phyloP scores from a whole-genome alignment of 2,329 filamentous ascomycete genomes.

The Sporothrix pallida region DNA sequence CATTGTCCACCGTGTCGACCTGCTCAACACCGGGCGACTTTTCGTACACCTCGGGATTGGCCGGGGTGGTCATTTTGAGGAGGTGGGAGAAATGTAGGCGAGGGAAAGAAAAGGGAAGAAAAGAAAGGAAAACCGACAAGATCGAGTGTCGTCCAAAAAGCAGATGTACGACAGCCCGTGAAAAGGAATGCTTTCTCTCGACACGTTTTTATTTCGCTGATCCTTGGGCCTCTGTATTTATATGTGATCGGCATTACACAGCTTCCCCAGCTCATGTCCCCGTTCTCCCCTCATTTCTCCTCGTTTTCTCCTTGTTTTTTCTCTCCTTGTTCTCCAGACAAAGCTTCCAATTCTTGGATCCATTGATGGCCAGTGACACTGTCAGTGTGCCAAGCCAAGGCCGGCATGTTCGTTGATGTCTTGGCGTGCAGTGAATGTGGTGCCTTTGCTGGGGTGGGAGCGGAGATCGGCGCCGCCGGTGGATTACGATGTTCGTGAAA shows the following conservation, averaged over 20 bases:
- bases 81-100: no score
- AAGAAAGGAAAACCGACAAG: no score
- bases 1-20: not conserved
- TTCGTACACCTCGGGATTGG: not conserved
- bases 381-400: not conserved
- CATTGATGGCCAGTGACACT: not conserved
- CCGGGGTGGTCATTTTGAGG: not conserved
- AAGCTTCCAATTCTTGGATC: not conserved
- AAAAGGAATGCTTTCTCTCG: not conserved
- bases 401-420: not conserved
- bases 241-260: not conserved
- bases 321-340: conserved; percentile 3
- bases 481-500: not conserved
- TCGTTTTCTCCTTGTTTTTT: not conserved
- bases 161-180: not conserved
- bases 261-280: not conserved
- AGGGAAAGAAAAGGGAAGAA: no score
- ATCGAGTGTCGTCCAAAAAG: not conserved
- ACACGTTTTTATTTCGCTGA: not conserved
- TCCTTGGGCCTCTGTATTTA: not conserved
- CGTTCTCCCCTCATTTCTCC: not conserved
- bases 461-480: not conserved
- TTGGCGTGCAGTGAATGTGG: conserved; percentile 4
- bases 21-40: not conserved
- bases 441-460: not conserved